phyloP scores from a whole-genome alignment of 140 eudicot species.

The Oenanthe javanica region DNA sequence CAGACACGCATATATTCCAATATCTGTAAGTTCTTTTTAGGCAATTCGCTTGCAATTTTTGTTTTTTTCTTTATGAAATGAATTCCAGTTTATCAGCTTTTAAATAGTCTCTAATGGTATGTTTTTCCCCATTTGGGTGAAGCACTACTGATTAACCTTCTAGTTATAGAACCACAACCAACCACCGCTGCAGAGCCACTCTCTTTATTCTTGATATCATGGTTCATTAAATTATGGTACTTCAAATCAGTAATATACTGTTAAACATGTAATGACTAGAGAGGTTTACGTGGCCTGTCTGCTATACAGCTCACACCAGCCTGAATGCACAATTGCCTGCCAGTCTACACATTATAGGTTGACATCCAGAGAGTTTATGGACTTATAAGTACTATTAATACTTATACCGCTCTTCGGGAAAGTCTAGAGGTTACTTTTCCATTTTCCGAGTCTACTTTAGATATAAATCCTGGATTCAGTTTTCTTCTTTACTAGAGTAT shows the following conservation, averaged over 20 bases:
- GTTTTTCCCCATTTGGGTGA: neutral
- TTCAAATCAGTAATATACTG: neutral
- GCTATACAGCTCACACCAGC: neutral
- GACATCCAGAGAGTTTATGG: neutral
- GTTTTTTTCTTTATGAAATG: too few relatives aligned
- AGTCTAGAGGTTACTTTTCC: neutral
- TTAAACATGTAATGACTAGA: neutral
- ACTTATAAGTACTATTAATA: neutral
- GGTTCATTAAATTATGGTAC: neutral
- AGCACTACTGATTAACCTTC: neutral
- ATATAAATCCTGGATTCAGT: neutral
- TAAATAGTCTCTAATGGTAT: neutral
- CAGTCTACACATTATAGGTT: neutral
- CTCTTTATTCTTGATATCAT: neutral
- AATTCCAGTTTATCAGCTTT: neutral
- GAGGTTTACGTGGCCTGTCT: neutral
- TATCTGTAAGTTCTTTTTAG: conserved; percentile 40
- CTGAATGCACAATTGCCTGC: neutral
- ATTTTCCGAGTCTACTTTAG: neutral
- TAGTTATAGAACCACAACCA: neutral
- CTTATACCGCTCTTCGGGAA: neutral
- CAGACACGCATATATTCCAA: conserved; percentile 94
- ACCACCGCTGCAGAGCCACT: neutral
- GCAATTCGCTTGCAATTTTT: neutral
- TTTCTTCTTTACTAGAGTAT: neutral